A percentile compares a stretch with the other conserved stretches of the same genome.
Conservation (phyloP, 2,329 filamentous ascomycete species). For the Alternaria brassicicola region DNA sequence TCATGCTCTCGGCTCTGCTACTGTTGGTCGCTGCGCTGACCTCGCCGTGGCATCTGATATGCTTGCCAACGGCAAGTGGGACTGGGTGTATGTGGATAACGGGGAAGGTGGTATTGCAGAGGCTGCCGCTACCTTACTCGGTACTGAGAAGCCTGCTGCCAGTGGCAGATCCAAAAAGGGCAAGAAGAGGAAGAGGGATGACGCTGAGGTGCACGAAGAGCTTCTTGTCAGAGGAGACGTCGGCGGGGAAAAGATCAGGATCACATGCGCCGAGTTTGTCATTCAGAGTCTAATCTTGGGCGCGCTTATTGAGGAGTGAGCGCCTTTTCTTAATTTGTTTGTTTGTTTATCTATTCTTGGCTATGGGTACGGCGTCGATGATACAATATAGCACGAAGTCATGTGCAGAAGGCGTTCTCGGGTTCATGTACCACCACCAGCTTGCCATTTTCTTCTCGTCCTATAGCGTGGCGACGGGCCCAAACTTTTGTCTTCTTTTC, state of each 20-base stretch:
- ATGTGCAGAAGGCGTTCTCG: background rate
- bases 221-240: slow-evolving; percentile 42
- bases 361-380: background rate
- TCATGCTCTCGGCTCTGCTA: slow-evolving; percentile 74
- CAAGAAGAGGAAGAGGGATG: slow-evolving; percentile 52
- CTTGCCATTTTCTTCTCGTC: background rate
- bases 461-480: background rate
- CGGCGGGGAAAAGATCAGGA: slow-evolving; percentile 61
- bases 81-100: slow-evolving; percentile 81
- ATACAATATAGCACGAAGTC: background rate
- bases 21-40: slow-evolving; percentile 69
- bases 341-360: background rate
- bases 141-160: slow-evolving; percentile 18
- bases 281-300: slow-evolving; percentile 92
- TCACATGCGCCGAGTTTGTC: slow-evolving; percentile 84
- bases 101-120: slow-evolving; percentile 64
- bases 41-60: slow-evolving; percentile 67
- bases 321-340: background rate
- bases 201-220: slow-evolving; percentile 27
- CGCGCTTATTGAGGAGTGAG: slow-evolving; percentile 69
- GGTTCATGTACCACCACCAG: background rate
- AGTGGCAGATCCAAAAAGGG: slow-evolving; percentile 34
- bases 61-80: slow-evolving; percentile 66
- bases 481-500: background rate
- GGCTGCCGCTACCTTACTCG: slow-evolving; percentile 59